Evolutionary conservation across 2,329 filamentous ascomycete genomes (phyloP).

Genomic region (Alternaria ethzedia): DNA sequence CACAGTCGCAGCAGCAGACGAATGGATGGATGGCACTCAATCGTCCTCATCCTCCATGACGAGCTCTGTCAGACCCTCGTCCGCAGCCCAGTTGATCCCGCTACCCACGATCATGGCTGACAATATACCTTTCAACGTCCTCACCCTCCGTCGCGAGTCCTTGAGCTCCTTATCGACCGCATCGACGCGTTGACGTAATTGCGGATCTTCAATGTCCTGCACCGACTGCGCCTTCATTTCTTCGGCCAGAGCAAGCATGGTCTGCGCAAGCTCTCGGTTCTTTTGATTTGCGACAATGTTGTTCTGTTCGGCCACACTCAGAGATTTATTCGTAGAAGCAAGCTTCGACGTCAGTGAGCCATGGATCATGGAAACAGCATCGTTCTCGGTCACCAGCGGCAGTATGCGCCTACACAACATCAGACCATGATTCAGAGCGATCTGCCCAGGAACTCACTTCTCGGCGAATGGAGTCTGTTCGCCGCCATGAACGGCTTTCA

Average conservation of each 20-base stretch:
- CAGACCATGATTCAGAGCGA: slow-evolving; percentile 6
- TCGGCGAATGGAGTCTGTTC: slow-evolving; percentile 70
- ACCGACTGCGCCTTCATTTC: slow-evolving; percentile 61
- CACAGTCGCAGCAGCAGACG: background rate
- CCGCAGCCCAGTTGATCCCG: slow-evolving; percentile 79
- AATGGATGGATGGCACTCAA: background rate
- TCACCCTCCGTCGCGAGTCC: slow-evolving; percentile 70
- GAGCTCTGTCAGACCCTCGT: slow-evolving; percentile 70
- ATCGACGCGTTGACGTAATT: slow-evolving; percentile 62
- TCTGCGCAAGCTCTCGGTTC: slow-evolving; percentile 68
- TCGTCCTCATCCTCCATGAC: slow-evolving; percentile 71
- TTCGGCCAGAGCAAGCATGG: slow-evolving; percentile 68
- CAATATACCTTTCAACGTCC: slow-evolving; percentile 78
- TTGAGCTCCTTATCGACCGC: slow-evolving; percentile 66
- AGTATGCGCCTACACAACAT: slow-evolving; percentile 64
- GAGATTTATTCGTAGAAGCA: slow-evolving; percentile 58
- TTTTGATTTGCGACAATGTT: slow-evolving; percentile 62
- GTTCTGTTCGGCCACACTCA: slow-evolving; percentile 65
- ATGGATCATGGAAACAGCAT: slow-evolving; percentile 68
- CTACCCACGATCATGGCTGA: slow-evolving; percentile 81
- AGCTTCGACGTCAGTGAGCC: slow-evolving; percentile 65
- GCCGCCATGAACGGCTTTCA: slow-evolving; percentile 77
- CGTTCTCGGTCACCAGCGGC: slow-evolving; percentile 70
- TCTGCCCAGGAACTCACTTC: slow-evolving; percentile 58
- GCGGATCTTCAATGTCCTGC: slow-evolving; percentile 61